Base-by-base conservation (phyloP, 1,284 basidiomycete genomes). In the Neonothopanus nambi region DNA sequence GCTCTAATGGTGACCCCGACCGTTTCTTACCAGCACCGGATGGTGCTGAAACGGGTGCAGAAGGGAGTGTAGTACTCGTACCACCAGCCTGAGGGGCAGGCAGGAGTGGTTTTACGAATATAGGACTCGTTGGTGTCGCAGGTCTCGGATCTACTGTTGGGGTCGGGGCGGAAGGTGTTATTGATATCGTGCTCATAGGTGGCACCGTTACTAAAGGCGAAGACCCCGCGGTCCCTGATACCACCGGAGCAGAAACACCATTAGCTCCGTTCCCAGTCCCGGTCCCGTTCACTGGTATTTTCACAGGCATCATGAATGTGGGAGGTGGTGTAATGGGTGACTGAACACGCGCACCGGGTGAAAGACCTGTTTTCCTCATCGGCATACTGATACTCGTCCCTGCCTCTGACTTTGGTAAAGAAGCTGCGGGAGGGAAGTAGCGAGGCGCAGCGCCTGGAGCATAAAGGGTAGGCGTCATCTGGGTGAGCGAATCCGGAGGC, bases 1-100 rank as follows among this genome's bases (percentile, higher is more conserved):
- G 42, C 3, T 51, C 49, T 3, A 51, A 42, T 21, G 41, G 49
- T 30, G 49, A 51, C 0, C 41, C 49, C 11, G 30, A 20, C 17
- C 49, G 39, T 35, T 51, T 51, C 1, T 26, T 15, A 17, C 40
- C 40, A 18, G 12, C 15, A n/a, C 36, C 8, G 8, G 6, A 2
- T 9, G 2, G 20, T 9, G n/a, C 41, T 24, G 18, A 23, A 1
- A n/a, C 21, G 11, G 49, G 5, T 9, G 26, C 15, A 20, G 49
- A n/a, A n/a, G 15, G 12, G 17, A 12, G 21, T 8, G 9, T 18
- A 4, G 30, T 36, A 47, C 9, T 36, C 18, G 45, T 20, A 47
- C 17, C 20, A 21, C 9, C 30, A 33, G 30, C 9, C n/a, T 33
- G 20, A 23, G 41, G 20, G 41, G 13, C 13, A 26, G 20, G 4